phyloP scores from a whole-genome alignment of 139 green algal genomes.

The Astrephomene gubernaculifera region DNA sequence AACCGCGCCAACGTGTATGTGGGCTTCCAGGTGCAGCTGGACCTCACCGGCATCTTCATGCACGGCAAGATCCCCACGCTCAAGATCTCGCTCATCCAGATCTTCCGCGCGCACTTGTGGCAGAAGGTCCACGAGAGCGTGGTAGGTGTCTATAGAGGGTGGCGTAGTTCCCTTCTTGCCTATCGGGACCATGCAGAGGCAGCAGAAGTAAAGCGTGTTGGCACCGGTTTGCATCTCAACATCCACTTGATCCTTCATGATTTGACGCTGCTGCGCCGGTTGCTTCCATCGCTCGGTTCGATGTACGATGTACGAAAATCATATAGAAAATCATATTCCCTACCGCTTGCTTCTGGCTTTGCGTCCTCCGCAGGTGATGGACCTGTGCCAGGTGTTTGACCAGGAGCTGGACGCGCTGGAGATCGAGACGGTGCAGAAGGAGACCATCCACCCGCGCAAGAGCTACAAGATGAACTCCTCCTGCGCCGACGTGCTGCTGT shows the following conservation, averaged over 20 bases:
- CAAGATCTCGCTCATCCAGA: slow-evolving; percentile 99
- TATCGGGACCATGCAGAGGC: too few species aligned
- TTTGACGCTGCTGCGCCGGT: too few species aligned
- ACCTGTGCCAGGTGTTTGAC: slow-evolving; percentile 67
- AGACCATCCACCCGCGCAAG: slow-evolving; percentile 99
- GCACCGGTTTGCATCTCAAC: too few species aligned
- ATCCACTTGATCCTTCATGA: too few species aligned
- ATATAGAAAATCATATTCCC: too few species aligned
- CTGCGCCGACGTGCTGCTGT: slow-evolving; percentile 98
- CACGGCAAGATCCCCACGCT: slow-evolving; percentile 99
- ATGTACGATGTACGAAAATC: too few species aligned
- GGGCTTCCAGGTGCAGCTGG: slow-evolving; percentile 99
- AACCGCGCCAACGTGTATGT: slow-evolving; percentile 99
- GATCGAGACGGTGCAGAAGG: slow-evolving; percentile 99
- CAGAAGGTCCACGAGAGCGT: slow-evolving; percentile 99
- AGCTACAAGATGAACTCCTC: slow-evolving; percentile 99
- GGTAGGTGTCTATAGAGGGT: too few species aligned
- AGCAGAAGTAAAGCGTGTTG: too few species aligned
- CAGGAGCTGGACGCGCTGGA: slow-evolving; percentile 99
- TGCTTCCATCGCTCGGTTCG: too few species aligned
- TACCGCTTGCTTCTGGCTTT: too few species aligned
- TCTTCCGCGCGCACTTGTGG: slow-evolving; percentile 99
- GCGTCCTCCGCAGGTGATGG: slow-evolving; percentile 50
- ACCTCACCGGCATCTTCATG: slow-evolving; percentile 99
- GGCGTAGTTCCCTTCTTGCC: too few species aligned